These are phyloP conservation scores for Cryphonectria radicalis DNA, from an alignment of 2,329 filamentous ascomycete genomes.

Conservation along the genomic window DNA sequence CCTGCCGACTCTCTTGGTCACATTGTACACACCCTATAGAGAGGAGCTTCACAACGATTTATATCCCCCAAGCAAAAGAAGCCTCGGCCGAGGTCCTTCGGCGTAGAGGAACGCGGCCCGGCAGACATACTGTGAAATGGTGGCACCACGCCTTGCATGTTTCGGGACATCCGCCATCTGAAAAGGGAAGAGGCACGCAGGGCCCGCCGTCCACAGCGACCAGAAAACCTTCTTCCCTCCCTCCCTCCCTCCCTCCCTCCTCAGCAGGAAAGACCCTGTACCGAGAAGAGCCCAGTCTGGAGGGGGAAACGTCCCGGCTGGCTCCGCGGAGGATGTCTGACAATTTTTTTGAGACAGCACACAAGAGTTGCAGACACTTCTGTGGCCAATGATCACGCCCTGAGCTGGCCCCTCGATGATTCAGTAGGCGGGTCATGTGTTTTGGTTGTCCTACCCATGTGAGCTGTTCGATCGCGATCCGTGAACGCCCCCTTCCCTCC, in stretches of 20 bases:
- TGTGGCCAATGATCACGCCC: neutral
- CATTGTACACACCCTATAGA: neutral
- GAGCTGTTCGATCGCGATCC: neutral
- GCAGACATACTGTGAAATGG: neutral
- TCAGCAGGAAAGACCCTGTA: neutral
- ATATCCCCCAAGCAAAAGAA: neutral
- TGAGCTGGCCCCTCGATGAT: neutral
- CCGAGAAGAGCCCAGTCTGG: neutral
- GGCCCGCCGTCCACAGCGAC: neutral
- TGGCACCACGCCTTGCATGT: neutral
- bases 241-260: neutral
- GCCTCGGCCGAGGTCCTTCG: neutral
- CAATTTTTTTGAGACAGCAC: neutral
- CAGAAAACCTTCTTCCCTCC: neutral
- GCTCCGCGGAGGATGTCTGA: neutral
- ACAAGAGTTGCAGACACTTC: neutral
- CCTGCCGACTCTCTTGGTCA: too few relatives aligned
- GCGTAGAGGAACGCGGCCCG: neutral
- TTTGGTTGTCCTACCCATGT: neutral
- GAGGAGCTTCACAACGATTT: neutral
- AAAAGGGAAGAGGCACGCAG: neutral
- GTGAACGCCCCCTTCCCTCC: neutral
- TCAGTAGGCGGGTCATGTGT: neutral
- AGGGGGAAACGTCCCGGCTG: neutral
- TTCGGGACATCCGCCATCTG: neutral